These are phyloP conservation scores for Paramecium tetraurelia DNA, from an alignment of 73 alveolate species.

Conservation along the genomic window DNA sequence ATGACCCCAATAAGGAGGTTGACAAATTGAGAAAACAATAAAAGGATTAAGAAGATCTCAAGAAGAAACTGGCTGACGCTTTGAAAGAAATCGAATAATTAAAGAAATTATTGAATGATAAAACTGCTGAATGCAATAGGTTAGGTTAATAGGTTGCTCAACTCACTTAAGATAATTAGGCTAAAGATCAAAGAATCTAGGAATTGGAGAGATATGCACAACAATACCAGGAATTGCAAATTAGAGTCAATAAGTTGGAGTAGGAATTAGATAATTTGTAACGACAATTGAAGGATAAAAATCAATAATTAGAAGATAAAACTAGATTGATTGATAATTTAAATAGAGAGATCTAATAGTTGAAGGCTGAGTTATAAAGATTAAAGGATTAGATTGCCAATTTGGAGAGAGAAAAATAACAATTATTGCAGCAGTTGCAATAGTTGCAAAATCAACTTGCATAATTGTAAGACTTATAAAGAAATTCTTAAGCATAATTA, in stretches of 20 bases:
- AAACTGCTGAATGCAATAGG: neutral
- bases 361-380: neutral
- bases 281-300: neutral
- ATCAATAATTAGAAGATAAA: neutral
- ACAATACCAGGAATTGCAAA: neutral
- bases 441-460: neutral
- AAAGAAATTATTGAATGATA: conserved; percentile 2
- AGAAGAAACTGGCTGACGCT: conserved; percentile 16
- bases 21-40: conserved; percentile 20
- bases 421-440: neutral
- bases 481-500: neutral
- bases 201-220: conserved; percentile 24
- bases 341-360: neutral
- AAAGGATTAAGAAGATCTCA: conserved; percentile 35
- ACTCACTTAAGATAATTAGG: neutral
- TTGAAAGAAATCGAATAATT: neutral
- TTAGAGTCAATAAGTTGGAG: neutral
- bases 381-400: neutral
- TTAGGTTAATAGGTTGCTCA: neutral
- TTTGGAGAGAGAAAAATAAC: neutral
- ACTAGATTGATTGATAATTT: neutral
- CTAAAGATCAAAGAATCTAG: neutral
- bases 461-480: neutral
- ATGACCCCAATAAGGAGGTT: conserved; percentile 27
- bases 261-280: neutral